Evolutionary conservation across 2,329 filamentous ascomycete genomes (phyloP), one percentile per base, ranked within the genome.

Genomic region (Zopfia rhizophila): DNA sequence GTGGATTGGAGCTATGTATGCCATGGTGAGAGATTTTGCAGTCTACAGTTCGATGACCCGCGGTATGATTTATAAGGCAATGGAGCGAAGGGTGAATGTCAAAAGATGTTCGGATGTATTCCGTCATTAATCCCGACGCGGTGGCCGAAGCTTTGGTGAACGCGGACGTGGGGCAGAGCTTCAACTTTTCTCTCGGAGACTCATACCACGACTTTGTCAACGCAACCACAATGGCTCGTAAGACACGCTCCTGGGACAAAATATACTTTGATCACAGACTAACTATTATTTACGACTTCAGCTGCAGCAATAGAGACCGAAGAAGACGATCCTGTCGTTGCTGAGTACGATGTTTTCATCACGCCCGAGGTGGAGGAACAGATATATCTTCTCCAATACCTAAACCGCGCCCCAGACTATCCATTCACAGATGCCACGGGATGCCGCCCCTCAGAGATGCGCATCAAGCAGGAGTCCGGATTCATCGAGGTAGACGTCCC

Each of bases 401-500:
- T 92, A 18, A 92, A 92, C 73, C 88, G 90, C 53, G 79, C 80
- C 27, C 78, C 84, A 46, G 78, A 82, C 28, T 81, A 87, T 53
- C 79, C 83, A 5, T 88, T 89, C 72, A 82, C 82, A 42, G 79
- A 83, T 16, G 66, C 73, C 10, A 73, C 76, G 39, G 49, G 56
- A 7, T 74, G 76, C 12, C 78, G 80, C 43, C 89, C 93, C 8
- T 77, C 83, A 12, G 85, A 88, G 60, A 78, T 97, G 62, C 90
- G 93, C 57, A 77, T 96, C 69, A 99, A 97, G 76, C 82, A 87
- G 11, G 76, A 82, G 45, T 84, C 89, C 0, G 92, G 92, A 44
- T 89, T 97, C 75, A 79, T 97, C 45, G 94, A 99, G 74, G 80
- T 97, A 39, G 94, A 99, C 69, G 82, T 97, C n/a, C 90, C 91